Evolutionary conservation across 2,329 filamentous ascomycete species (phyloP), one percentile per base, ranked within the genome.

Genomic region (Fusarium luffae): DNA sequence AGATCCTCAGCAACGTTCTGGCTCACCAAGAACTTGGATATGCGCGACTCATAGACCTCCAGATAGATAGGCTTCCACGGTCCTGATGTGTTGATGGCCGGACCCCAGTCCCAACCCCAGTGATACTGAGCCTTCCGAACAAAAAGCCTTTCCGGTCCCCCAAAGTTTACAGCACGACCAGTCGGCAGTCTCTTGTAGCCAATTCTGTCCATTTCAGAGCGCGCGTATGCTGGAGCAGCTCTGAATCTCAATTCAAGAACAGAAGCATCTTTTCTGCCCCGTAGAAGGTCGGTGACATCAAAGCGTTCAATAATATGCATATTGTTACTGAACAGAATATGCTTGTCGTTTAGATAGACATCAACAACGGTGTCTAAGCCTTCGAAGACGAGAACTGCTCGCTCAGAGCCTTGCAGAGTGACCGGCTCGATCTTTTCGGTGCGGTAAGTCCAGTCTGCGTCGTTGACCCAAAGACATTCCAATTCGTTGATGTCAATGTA

Each of bases 21-120:
- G 2, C 19, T 41, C 1, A 49, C 43, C 1, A 2, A 23, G 8
- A 63, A 11, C 5, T 25, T 16, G 9, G 5, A 2, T 0, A 63
- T 21, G 0, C 50, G 8, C 2, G 61, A 63, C 16, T 63, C 5
- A 0, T 23, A 63, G 0, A 25, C 19, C 10, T 63, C 50, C 1
- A 63, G 3, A n/a, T 58, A 41, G 0, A 63, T 49, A 0, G 61
- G 50, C 2, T 58, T 63, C 61, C 61, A 63, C 0, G 61, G 61
- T 2, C 61, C 61, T 2, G 59, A 41, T 1, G 61, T 63, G 14
- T 63, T 63, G 1, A 63, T 7, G 0, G 59, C 30, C 0, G 59
- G 61, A 7, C 61, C 61, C 61, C 59, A 63, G n/a, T 63, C 61
- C 61, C 61, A 63, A 1, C 61, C 61, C 61, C 61, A 63, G 7